Conservation (phyloP, 176 grass and related monocot species). For the Aegilops bicornis region DNA sequence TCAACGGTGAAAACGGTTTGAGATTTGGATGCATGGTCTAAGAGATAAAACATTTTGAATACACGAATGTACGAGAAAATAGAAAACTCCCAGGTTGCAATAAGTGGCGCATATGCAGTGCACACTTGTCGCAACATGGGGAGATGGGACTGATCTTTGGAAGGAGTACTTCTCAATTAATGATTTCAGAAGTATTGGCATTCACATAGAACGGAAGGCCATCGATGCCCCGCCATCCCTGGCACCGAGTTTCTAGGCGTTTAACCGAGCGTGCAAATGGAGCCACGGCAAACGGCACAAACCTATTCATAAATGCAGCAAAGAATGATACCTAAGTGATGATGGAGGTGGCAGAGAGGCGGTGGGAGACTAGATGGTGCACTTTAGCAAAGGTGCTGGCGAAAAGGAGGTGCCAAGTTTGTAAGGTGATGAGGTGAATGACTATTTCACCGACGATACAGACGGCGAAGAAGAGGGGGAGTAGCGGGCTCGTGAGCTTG, state of each 20-base stretch:
- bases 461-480: constrained; percentile 8
- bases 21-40: too few species aligned
- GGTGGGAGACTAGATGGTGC: constrained; percentile 10
- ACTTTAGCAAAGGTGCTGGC: constrained; percentile 11
- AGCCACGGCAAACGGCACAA: not conserved
- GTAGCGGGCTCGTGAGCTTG: constrained; percentile 15
- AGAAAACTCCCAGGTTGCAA: too few species aligned
- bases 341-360: not conserved
- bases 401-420: constrained; percentile 23
- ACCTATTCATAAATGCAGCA: not conserved
- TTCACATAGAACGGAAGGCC: not conserved
- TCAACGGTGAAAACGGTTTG: too few species aligned
- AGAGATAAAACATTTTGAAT: too few species aligned
- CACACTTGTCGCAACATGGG: too few species aligned
- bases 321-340: not conserved
- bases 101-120: too few species aligned
- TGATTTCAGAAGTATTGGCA: too few species aligned
- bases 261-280: constrained; percentile 2
- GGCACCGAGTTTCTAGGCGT: not conserved
- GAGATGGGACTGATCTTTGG: too few species aligned
- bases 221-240: constrained; percentile 13
- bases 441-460: not conserved
- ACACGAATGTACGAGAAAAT: too few species aligned
- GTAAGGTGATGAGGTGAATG: constrained; percentile 25
- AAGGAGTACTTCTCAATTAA: too few species aligned